Evolutionary conservation across 2,329 filamentous ascomycete genomes (phyloP).

Genomic region (Neofusicoccum laricinum): DNA sequence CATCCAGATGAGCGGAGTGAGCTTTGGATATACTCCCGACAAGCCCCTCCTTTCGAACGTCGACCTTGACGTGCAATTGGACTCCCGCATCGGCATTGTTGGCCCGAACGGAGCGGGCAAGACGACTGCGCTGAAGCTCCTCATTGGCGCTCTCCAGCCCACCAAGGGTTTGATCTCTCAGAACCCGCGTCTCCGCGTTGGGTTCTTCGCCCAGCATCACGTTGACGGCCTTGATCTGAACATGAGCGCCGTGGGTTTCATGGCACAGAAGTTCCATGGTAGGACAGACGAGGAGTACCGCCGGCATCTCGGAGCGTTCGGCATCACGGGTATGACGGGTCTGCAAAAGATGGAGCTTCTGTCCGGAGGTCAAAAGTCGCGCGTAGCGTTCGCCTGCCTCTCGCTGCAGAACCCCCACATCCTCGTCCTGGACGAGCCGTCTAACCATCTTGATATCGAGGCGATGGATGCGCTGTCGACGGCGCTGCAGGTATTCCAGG

Average conservation of each 20-base stretch:
- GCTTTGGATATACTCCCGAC: constrained; percentile 82
- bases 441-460: constrained; percentile 98
- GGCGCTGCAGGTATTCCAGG: constrained; percentile 82
- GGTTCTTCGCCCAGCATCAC: constrained; percentile 98
- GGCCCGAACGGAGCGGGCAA: constrained; percentile 98
- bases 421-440: constrained; percentile 95
- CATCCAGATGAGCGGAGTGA: constrained; percentile 91
- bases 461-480: constrained; percentile 94
- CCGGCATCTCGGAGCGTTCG: constrained; percentile 82
- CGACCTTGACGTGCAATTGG: constrained; percentile 93
- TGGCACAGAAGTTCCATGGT: constrained; percentile 88
- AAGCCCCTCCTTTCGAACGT: constrained; percentile 79
- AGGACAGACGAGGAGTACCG: constrained; percentile 96
- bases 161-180: constrained; percentile 80
- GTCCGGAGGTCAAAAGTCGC: constrained; percentile 96
- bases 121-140: constrained; percentile 96
- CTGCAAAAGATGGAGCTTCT: constrained; percentile 92
- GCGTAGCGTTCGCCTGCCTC: constrained; percentile 96
- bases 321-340: constrained; percentile 88
- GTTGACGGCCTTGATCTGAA: constrained; percentile 92
- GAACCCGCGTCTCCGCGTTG: constrained; percentile 82
- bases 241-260: constrained; percentile 88
- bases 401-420: constrained; percentile 94
- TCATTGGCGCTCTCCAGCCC: constrained; percentile 79
- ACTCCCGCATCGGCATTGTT: constrained; percentile 98